These are phyloP conservation scores for Plectosphaerella sp. DNA, from an alignment of 2,329 filamentous ascomycete genomes.

Conservation along the genomic window DNA sequence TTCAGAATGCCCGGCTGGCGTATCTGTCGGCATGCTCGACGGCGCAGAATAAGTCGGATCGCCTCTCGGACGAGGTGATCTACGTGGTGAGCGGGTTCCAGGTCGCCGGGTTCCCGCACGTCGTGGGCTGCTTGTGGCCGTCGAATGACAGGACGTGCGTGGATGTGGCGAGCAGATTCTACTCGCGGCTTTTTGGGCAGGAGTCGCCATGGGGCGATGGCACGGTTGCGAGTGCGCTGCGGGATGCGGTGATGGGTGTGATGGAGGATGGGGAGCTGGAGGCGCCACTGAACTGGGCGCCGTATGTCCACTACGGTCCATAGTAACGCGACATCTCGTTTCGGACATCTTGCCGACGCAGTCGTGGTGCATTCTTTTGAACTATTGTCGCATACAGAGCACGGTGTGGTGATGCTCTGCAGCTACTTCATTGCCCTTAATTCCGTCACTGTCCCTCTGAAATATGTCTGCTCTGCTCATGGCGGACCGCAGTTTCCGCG, in stretches of 20 bases:
- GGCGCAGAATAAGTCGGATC: constrained; percentile 16
- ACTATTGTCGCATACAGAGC: too few species aligned
- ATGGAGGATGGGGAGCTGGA: neutral
- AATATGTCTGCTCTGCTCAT: too few species aligned
- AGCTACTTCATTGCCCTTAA: too few species aligned
- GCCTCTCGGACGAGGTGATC: constrained; percentile 24
- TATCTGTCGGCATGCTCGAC: constrained; percentile 33
- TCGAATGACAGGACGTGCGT: constrained; percentile 17
- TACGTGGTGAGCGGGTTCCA: constrained; percentile 29
- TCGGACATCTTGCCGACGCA: too few species aligned
- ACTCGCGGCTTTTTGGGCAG: neutral
- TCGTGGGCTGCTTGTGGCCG: constrained; percentile 26
- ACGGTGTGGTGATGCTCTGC: too few species aligned
- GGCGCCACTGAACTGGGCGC: neutral
- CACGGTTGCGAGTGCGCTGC: neutral
- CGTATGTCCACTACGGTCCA: neutral
- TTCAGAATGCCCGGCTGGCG: constrained; percentile 17
- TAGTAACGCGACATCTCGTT: neutral
- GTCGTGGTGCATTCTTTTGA: too few species aligned
- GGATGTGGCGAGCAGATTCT: constrained; percentile 10
- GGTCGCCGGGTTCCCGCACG: constrained; percentile 26
- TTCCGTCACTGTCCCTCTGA: too few species aligned
- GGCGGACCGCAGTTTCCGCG: too few species aligned
- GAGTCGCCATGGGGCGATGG: neutral
- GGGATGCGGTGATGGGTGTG: neutral